Evolutionary conservation across 2,329 filamentous ascomycete species (phyloP).

Genomic region (Corynespora cassiicola): DNA sequence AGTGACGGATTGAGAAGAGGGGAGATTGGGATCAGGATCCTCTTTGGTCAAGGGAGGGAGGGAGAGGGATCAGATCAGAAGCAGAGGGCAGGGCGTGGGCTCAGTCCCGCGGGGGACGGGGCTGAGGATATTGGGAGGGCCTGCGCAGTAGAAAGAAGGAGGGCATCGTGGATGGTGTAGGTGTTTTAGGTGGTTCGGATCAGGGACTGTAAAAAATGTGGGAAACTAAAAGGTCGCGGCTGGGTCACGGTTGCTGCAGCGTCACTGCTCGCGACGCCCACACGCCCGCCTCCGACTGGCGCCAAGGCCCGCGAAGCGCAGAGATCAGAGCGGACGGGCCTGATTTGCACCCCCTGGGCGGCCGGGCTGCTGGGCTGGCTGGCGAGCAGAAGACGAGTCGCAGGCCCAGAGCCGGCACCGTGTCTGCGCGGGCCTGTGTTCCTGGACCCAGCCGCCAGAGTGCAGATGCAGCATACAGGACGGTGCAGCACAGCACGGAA

Average conservation of each 20-base stretch:
- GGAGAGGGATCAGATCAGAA: constrained; percentile 2
- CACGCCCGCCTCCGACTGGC: constrained; percentile 13
- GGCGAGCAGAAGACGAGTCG: too few species aligned
- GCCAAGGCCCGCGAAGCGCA: constrained; percentile 1
- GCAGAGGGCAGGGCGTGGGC: constrained; percentile 26
- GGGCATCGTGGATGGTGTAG: constrained; percentile 46
- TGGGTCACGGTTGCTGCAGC: constrained; percentile 16
- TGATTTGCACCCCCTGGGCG: constrained; percentile 23
- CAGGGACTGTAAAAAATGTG: constrained; percentile 37
- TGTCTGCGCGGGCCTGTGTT: too few species aligned
- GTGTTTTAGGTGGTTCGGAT: constrained; percentile 41
- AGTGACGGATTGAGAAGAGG: constrained; percentile 1
- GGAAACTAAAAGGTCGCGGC: constrained; percentile 26
- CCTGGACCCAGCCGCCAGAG: too few species aligned
- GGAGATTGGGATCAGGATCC: too few species aligned
- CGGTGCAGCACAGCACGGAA: too few species aligned
- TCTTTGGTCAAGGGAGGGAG: constrained; percentile 39
- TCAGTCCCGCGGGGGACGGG: constrained; percentile 59
- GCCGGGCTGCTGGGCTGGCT: too few species aligned
- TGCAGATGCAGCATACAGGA: too few species aligned
- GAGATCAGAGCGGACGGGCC: constrained; percentile 22
- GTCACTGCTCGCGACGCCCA: constrained; percentile 8
- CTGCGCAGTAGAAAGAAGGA: constrained; percentile 48
- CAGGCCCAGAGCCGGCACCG: constrained; percentile 2
- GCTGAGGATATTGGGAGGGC: constrained; percentile 54